These are phyloP conservation scores for Alternaria dauci DNA, from an alignment of 2,329 filamentous ascomycete species.

Conservation along the genomic window DNA sequence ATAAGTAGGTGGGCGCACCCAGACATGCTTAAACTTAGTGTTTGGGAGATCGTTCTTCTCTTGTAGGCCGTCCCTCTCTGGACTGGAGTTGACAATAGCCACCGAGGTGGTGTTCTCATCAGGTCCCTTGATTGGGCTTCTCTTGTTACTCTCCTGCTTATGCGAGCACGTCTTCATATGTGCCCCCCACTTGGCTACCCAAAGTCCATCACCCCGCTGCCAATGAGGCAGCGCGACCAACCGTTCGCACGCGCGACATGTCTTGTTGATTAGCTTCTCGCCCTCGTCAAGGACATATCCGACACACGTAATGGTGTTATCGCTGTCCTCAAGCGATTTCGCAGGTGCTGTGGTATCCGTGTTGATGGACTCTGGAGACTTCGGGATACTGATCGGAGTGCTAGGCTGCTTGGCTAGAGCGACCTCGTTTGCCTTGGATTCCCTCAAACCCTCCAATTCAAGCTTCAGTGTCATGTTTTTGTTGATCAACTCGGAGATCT, in stretches of 20 bases:
- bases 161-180: not conserved
- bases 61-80: not conserved
- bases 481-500: too few relatives aligned
- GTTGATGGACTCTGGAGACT: not conserved
- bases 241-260: not conserved
- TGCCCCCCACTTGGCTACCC: not conserved
- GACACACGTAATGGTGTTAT: not conserved
- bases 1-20: not conserved
- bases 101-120: too few relatives aligned
- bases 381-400: not conserved
- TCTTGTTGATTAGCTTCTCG: not conserved
- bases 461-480: too few relatives aligned
- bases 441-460: too few relatives aligned
- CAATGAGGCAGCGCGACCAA: not conserved
- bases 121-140: not conserved
- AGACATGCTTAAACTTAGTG: not conserved
- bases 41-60: not conserved
- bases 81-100: not conserved
- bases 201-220: not conserved
- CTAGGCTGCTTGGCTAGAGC: not conserved
- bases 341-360: not conserved
- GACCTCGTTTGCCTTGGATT: too few relatives aligned
- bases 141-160: not conserved
- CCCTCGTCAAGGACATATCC: not conserved
- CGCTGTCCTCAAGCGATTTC: not conserved